Evolutionary conservation across 208 protist species (phyloP).

Genomic region (Naegleria lovaniensis): DNA sequence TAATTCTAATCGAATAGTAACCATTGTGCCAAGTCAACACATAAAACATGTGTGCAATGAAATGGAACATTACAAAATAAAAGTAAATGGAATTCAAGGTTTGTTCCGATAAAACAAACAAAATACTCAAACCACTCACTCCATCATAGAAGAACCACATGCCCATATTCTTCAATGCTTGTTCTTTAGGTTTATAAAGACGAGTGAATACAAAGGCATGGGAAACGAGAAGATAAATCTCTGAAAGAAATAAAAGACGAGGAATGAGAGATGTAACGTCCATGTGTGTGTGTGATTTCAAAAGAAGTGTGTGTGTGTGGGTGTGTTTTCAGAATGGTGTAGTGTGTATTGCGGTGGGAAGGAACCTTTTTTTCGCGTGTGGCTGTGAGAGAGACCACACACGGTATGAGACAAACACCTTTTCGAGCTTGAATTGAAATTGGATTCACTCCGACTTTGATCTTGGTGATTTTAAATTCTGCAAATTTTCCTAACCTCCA

Average conservation of each 20-base stretch:
- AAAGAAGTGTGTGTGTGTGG: not conserved
- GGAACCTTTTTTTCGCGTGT: too few relatives aligned
- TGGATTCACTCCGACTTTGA: too few relatives aligned
- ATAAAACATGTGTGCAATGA: slow-evolving; percentile 18
- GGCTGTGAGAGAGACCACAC: too few relatives aligned
- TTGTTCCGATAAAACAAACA: not conserved
- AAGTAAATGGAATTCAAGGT: not conserved
- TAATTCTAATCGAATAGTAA: not conserved
- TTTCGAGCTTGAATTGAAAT: too few relatives aligned
- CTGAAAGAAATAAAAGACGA: not conserved
- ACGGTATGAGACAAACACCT: too few relatives aligned
- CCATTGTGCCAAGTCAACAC: not conserved
- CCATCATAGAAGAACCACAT: slow-evolving; percentile 1
- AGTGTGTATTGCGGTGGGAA: too few relatives aligned
- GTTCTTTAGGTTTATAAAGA: not conserved
- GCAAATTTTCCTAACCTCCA: too few relatives aligned
- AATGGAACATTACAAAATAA: not conserved
- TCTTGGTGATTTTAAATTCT: too few relatives aligned
- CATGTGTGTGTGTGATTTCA: not conserved
- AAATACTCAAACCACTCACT: not conserved
- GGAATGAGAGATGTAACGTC: not conserved
- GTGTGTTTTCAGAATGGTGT: not conserved
- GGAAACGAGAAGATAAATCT: not conserved
- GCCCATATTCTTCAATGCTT: not conserved
- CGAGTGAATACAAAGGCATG: not conserved